A percentile compares a stretch with the other conserved stretches of the same genome.
These are phyloP conservation scores for Sedum album DNA, from an alignment of 164 flowering plant species.

Conservation along the genomic window DNA sequence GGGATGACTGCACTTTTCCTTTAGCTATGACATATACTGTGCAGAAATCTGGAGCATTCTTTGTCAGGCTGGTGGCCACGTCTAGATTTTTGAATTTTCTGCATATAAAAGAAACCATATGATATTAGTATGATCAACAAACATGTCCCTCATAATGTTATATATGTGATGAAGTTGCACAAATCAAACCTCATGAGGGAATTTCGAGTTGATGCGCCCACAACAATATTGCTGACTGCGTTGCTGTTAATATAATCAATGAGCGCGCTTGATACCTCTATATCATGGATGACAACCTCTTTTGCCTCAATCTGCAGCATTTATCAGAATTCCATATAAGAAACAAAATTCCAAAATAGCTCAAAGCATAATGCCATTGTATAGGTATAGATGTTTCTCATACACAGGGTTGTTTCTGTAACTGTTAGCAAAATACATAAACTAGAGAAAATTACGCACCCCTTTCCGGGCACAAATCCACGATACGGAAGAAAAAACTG, in stretches of 20 bases:
- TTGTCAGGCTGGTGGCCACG: slow-evolving; percentile 28
- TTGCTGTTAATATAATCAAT: slow-evolving; percentile 19
- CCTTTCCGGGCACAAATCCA: slow-evolving; percentile 47
- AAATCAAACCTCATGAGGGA: slow-evolving; percentile 28
- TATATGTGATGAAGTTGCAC: not conserved
- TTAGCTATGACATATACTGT: slow-evolving; percentile 32
- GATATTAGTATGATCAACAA: not conserved
- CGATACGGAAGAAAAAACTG: slow-evolving; percentile 35
- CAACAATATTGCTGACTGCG: slow-evolving; percentile 29
- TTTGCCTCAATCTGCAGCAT: slow-evolving; percentile 27
- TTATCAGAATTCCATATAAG: not conserved
- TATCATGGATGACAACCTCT: slow-evolving; percentile 39
- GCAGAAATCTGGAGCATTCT: slow-evolving; percentile 37
- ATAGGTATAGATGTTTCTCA: no score
- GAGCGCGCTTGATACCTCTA: slow-evolving; percentile 34
- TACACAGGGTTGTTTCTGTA: no score
- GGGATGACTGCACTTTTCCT: slow-evolving; percentile 24
- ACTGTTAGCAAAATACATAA: not conserved
- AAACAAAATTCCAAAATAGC: not conserved
- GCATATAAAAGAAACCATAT: slow-evolving; percentile 1
- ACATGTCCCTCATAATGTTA: not conserved
- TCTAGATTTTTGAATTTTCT: slow-evolving; percentile 38
- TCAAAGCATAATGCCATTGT: not conserved
- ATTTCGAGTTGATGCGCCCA: slow-evolving; percentile 39
- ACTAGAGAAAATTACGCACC: slow-evolving; percentile 21